Evolutionary conservation across 768 basidiomycete genomes (phyloP).

Genomic region (Suillus plorans): DNA sequence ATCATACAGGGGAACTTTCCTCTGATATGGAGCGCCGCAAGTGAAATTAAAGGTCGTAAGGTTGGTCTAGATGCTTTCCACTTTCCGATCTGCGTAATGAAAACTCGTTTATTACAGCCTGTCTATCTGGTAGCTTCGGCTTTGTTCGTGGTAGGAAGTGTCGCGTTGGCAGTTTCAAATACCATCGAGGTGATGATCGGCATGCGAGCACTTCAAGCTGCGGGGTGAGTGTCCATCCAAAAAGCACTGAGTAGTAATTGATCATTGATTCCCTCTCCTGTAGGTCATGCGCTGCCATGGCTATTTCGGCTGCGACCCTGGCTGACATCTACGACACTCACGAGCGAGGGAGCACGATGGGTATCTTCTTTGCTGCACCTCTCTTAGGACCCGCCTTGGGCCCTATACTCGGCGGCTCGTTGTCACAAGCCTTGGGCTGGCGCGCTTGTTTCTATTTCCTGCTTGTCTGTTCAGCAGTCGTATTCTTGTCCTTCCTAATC

Average conservation of each 20-base stretch:
- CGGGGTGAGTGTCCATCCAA: constrained; percentile 44
- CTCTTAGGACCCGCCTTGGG: constrained; percentile 72
- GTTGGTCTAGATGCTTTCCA: neutral
- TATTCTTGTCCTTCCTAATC: constrained; percentile 55
- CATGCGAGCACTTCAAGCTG: constrained; percentile 65
- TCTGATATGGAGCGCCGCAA: constrained; percentile 64
- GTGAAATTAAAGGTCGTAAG: constrained; percentile 63
- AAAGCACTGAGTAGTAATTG: constrained; percentile 1
- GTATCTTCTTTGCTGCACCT: constrained; percentile 77
- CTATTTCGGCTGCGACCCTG: constrained; percentile 75
- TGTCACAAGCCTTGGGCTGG: constrained; percentile 73
- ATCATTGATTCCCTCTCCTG: constrained; percentile 7
- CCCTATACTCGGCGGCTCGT: constrained; percentile 68
- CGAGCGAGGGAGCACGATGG: constrained; percentile 78
- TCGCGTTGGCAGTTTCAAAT: constrained; percentile 54
- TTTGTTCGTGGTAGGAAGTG: constrained; percentile 56
- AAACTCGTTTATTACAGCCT: constrained; percentile 32
- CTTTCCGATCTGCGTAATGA: neutral
- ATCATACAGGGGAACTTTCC: constrained; percentile 69
- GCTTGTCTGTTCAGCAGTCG: constrained; percentile 54
- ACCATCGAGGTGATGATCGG: constrained; percentile 58
- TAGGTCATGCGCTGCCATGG: constrained; percentile 64
- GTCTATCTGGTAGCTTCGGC: constrained; percentile 55
- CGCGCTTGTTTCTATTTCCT: constrained; percentile 85
- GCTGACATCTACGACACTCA: constrained; percentile 76